Base-by-base conservation (phyloP, 2,329 filamentous ascomycete genomes). In the Nemania sp. region DNA sequence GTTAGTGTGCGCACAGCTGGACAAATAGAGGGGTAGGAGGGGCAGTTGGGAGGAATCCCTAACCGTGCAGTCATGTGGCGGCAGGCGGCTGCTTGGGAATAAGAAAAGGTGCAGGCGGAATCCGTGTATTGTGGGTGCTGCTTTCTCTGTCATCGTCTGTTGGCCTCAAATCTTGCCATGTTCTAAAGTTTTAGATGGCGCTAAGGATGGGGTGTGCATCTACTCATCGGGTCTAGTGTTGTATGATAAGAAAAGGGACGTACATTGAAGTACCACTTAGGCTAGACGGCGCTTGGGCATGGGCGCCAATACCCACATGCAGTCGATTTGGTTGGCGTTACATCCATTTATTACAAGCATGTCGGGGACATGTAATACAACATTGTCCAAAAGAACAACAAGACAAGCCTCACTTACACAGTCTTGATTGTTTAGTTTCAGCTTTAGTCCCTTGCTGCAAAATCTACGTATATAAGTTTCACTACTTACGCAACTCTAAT, bases 1-100 rank as follows among this genome's bases (percentile, higher is more conserved):
- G n/a, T 41, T 54, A 58, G 52, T 64, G 47, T 68, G 62, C 64
- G n/a, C n/a, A n/a, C n/a, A n/a, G n/a, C n/a, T n/a, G n/a, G n/a
- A 65, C 59, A 65, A 66, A 68, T 68, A 62, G 68, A 68, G 68
- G 68, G 65, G 68, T 24, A 57, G 65, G 67, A 70, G 67, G 67
- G 67, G 67, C 56, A 67, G 47, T 58, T 52, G 56, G 61, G 43
- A 64, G 26, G 47, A 52, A 29, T 59, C 54, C 58, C 67, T 66
- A 60, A 63, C 66, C 56, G 67, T 45, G 58, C 49, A 32, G 52
- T 62, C 56, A 57, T 61, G 57, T 62, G 57, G 58, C 63, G 56
- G 56, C 32, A 47, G n/a, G 54, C 49, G 20, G 54, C 27, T 60
- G 54, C 49, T 59, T 54, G 38, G 35, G 45, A 68, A 18, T 24